These are phyloP conservation scores for Pulicaria dysenterica DNA, from an alignment of 129 eudicot genomes.

Conservation along the genomic window DNA sequence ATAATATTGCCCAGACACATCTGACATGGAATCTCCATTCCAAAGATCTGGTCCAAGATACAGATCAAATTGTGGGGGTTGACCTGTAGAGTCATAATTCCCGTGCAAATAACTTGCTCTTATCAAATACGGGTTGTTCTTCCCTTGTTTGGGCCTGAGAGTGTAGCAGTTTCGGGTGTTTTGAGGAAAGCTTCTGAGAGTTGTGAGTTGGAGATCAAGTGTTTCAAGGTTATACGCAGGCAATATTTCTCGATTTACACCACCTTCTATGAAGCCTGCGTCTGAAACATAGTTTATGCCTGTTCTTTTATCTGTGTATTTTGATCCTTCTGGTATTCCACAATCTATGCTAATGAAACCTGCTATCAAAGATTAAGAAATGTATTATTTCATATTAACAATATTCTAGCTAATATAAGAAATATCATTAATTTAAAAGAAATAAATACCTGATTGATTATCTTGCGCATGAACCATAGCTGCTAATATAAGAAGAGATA, in stretches of 20 bases:
- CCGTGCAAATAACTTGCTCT: slow-evolving; percentile 48
- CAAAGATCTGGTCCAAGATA: slow-evolving; percentile 47
- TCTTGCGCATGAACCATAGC: slow-evolving; percentile 13
- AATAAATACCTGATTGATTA: not conserved
- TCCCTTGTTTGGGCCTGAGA: slow-evolving; percentile 37
- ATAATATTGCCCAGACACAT: not conserved
- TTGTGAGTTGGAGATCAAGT: not conserved
- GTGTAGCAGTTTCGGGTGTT: slow-evolving; percentile 50
- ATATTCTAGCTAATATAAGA: too few relatives aligned
- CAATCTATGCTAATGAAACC: slow-evolving; percentile 61
- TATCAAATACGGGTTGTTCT: slow-evolving; percentile 33
- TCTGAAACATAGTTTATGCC: not conserved
- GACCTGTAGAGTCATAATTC: slow-evolving; percentile 33
- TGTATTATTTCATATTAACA: too few relatives aligned
- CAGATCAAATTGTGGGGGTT: slow-evolving; percentile 40
- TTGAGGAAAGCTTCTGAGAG: slow-evolving; percentile 46
- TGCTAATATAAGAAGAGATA: not conserved
- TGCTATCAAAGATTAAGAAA: not conserved
- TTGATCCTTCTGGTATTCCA: slow-evolving; percentile 24
- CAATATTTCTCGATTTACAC: not conserved
- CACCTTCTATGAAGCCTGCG: slow-evolving; percentile 7
- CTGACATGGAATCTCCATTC: slow-evolving; percentile 18
- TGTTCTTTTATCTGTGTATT: not conserved
- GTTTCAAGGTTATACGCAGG: not conserved
- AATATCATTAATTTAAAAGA: not conserved